Base-by-base conservation (phyloP, 176 grass and related monocot genomes). In the Rhipidocladum racemiflorum region DNA sequence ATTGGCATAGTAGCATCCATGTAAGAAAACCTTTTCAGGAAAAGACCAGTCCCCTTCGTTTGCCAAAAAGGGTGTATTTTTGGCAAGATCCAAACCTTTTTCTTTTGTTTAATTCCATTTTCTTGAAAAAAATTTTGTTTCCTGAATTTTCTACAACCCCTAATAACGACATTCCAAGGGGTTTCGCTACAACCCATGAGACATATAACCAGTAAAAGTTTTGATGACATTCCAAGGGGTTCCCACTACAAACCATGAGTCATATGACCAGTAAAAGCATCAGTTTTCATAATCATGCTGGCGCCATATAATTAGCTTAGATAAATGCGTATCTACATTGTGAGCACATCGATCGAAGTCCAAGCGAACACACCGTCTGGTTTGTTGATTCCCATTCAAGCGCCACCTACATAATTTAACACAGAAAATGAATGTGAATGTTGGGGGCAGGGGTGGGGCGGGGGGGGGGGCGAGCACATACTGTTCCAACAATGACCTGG, bases 401-500 rank as follows among this genome's bases (percentile, higher is more conserved):
- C 9, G 95, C 95, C 73, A 97, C 95, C 95, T 97, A 77, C 30
- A 84, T 68, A 72, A 66, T 70, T 14, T 86, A 73, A 75, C 13
- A 48, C 12, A 59, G 57, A 56, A 46, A 68, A 39, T 45, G 0
- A 74, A 23, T 71, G 24, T 45, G 0, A 74, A 23, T 71, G 24
- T 20, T 61, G 25, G 25, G 5, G 44, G n/a, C n/a, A n/a, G n/a
- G n/a, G n/a, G n/a, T n/a, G n/a, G n/a, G n/a, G n/a, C n/a, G n/a
- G n/a, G n/a, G 21, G 42, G 25, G 11, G 11, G 55, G 7, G 45
- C 24, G 70, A 21, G 18, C 85, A 80, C n/a, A n/a, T 92, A 94
- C 92, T 39, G 90, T 97, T 81, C 90, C 95, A 79, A 94, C 92
- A 78, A 97, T 97, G 72, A 97, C 90, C 70, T 97, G 95, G 90